phyloP scores from a whole-genome alignment of 2,329 filamentous ascomycete species.

The Talaromyces sp. region DNA sequence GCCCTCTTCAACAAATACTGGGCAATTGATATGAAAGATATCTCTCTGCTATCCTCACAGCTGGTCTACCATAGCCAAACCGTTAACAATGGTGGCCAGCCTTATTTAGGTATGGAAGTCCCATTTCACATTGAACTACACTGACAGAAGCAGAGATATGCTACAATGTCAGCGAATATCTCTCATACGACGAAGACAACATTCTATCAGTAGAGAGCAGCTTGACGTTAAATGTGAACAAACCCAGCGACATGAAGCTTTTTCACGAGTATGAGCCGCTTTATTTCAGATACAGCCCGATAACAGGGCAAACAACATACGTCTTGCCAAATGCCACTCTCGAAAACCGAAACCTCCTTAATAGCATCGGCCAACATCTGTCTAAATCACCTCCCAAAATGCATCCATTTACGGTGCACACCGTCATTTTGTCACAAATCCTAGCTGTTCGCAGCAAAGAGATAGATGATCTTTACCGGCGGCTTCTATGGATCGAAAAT shows the following conservation, averaged over 20 bases:
- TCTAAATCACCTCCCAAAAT: not conserved
- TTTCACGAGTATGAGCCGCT: constrained; percentile 15
- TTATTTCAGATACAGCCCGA: constrained; percentile 14
- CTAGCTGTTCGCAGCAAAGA: constrained; percentile 12
- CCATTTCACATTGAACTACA: not conserved
- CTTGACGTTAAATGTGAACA: constrained; percentile 12
- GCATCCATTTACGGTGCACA: constrained; percentile 13
- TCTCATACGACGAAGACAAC: constrained; percentile 14
- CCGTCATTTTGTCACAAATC: constrained; percentile 12
- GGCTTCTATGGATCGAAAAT: constrained; percentile 16
- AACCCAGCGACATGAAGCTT: constrained; percentile 12
- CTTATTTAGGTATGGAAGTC: constrained; percentile 4
- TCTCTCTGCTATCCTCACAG: constrained; percentile 10
- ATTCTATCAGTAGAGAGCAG: constrained; percentile 13
- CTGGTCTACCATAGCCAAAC: constrained; percentile 11
- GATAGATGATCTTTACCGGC: constrained; percentile 14
- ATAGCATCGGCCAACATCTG: constrained; percentile 9
- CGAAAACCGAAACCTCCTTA: constrained; percentile 12
- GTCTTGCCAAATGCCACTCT: constrained; percentile 13
- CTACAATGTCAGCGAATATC: constrained; percentile 15
- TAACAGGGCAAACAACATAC: constrained; percentile 13
- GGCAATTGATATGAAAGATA: constrained; percentile 8
- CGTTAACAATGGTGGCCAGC: not conserved
- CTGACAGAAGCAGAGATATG: constrained; percentile 11
- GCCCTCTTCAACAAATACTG: constrained; percentile 8